These are phyloP conservation scores for Talaromyces sp. DNA, from an alignment of 2,329 filamentous ascomycete species.

Conservation along the genomic window DNA sequence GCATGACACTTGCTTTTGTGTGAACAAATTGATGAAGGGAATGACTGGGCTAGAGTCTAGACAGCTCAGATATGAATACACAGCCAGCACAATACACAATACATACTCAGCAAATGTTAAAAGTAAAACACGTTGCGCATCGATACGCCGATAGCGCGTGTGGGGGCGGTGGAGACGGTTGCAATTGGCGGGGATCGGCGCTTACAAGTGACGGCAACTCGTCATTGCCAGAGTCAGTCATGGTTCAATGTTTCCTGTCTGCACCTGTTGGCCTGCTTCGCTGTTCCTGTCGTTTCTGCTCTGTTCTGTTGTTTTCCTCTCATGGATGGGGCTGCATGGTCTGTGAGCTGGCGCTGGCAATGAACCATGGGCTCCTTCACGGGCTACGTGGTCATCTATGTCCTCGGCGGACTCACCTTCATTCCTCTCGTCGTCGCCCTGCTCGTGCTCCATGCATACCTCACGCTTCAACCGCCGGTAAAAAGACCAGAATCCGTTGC, in stretches of 20 bases:
- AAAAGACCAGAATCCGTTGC: not conserved
- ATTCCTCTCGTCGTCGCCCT: constrained; percentile 64
- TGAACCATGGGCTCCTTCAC: constrained; percentile 37
- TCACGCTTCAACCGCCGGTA: constrained; percentile 53
- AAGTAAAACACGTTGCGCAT: no score
- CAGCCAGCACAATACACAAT: no score
- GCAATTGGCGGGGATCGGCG: not conserved
- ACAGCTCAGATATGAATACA: no score
- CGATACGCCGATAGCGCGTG: not conserved
- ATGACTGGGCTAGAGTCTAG: no score
- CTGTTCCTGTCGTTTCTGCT: not conserved
- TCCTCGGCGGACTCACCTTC: constrained; percentile 84
- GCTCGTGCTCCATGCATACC: constrained; percentile 62
- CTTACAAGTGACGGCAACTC: not conserved
- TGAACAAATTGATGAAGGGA: no score
- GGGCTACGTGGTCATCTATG: constrained; percentile 67
- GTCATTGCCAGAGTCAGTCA: not conserved
- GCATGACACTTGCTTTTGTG: no score
- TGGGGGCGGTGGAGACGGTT: not conserved
- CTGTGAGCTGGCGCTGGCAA: not conserved
- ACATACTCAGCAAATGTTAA: no score
- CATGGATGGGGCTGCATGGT: not conserved
- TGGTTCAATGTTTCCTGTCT: not conserved
- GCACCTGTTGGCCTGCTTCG: not conserved
- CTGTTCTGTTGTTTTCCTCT: not conserved